Evolutionary conservation across 164 flowering plant species (phyloP), one percentile per base, ranked within the genome.

Genomic region (Dillenia suffruticosa): DNA sequence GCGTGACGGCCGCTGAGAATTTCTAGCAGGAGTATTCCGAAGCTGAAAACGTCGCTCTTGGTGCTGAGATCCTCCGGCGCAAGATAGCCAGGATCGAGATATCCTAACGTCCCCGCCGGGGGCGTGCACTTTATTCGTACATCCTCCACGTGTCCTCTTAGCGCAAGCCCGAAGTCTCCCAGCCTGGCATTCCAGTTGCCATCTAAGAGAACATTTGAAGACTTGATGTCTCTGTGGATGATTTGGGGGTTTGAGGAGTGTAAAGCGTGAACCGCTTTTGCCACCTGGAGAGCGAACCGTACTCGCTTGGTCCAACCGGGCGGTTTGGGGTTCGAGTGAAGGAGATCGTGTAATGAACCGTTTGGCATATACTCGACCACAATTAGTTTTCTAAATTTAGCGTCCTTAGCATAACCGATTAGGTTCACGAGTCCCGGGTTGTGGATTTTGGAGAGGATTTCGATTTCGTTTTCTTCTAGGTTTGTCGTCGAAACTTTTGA

Each of bases 161-260:
- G 57, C 0, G 98, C 92, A 52, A 93, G 67, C 9, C 98, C 96
- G 61, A 88, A 90, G 59, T 93, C 98, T 1, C 92, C 85, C 40
- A 93, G 65, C 59, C 90, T 70, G 8, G 88, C 92, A 19, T 78
- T 80, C 70, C 77, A 68, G 5, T 68, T 57, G n/a, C 22, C 69
- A 57, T 93, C 98, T 46, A 93, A 71, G 26, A 93, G 61, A 1
- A 93, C 73, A 62, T 90, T 93, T 1, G 94, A 84, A 0, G 98
- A 93, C 65, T 93, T 93, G 1, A 93, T 84, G 63, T 93, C 98
- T 22, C 96, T 69, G 69, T 90, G 98, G n/a, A 88, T 93, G 9
- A 90, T 86, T 22, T 92, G 96, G n/a, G 96, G 96, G 51, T 74
- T 70, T 2, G 86, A 69, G 13, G 84, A 63, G 74, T 93, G 98